Evolutionary conservation across 1,284 basidiomycete genomes (phyloP).

Genomic region (Sporisorium graminicola): DNA sequence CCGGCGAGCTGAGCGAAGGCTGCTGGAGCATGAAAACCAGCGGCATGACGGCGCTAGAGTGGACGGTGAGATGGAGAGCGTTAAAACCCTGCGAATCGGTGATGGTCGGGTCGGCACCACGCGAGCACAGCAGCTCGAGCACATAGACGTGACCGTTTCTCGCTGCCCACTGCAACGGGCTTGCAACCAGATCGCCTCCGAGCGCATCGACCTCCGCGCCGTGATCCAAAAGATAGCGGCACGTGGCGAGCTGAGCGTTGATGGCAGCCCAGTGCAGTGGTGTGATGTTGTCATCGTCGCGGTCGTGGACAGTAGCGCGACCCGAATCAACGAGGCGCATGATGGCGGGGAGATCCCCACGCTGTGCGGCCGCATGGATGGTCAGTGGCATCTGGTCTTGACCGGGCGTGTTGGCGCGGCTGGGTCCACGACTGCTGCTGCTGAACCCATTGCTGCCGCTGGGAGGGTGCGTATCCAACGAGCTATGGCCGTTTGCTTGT

Average conservation of each 20-base stretch:
- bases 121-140: constrained; percentile 87
- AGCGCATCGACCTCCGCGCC: constrained; percentile 95
- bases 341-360: constrained; percentile 82
- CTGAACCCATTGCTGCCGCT: constrained; percentile 20
- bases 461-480: constrained; percentile 10
- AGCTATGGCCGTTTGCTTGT: constrained; percentile 11
- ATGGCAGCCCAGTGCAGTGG: constrained; percentile 97
- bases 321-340: constrained; percentile 81
- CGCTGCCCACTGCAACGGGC: constrained; percentile 97
- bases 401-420: constrained; percentile 37
- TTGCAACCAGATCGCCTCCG: constrained; percentile 94
- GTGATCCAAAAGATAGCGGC: constrained; percentile 78
- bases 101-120: constrained; percentile 92
- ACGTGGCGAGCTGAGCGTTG: constrained; percentile 78
- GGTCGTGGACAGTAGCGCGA: constrained; percentile 80
- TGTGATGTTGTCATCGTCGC: constrained; percentile 91
- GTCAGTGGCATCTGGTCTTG: constrained; percentile 69
- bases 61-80: constrained; percentile 91
- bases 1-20: constrained; percentile 74
- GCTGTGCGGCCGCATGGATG: constrained; percentile 87
- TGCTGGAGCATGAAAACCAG: constrained; percentile 85
- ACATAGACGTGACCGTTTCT: constrained; percentile 93
- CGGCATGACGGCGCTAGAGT: constrained; percentile 93
- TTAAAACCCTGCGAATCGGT: constrained; percentile 96
- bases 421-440: constrained; percentile 14